Percentiles rank a stretch among this genome's conserved stretches.
Evolutionary conservation across 73 alveolate species (phyloP).

Genomic region (Paraurostyla sp.): DNA sequence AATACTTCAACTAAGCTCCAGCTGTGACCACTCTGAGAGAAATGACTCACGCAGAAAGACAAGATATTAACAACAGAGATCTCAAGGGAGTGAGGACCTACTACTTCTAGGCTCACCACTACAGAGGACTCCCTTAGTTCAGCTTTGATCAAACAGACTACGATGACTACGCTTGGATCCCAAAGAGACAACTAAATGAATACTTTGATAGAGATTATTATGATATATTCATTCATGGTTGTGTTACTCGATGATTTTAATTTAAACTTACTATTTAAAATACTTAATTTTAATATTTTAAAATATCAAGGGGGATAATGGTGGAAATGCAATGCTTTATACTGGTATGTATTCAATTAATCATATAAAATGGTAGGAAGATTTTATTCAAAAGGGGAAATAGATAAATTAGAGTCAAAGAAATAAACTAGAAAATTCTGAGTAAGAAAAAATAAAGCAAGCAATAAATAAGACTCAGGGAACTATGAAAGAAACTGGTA

Average conservation of each 20-base stretch:
- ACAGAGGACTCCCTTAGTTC: conserved; percentile 73
- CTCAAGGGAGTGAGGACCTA: conserved; percentile 77
- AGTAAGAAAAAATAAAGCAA: neutral
- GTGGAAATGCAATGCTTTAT: conserved; percentile 37
- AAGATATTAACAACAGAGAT: conserved; percentile 46
- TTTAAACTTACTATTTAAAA: neutral
- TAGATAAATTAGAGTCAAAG: neutral
- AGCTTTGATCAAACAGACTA: conserved; percentile 51
- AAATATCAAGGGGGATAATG: neutral
- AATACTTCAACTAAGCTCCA: conserved; percentile 47
- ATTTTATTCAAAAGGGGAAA: no score
- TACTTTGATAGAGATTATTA: conserved; percentile 65
- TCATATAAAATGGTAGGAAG: no score
- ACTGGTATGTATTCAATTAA: no score
- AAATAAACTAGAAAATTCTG: neutral
- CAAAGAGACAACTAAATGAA: conserved; percentile 68
- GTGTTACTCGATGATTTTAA: conserved; percentile 29
- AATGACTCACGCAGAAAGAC: conserved; percentile 55
- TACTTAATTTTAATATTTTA: neutral
- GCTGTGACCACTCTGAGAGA: conserved; percentile 67
- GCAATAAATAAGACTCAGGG: no score
- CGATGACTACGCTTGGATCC: conserved; percentile 76
- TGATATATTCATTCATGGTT: conserved; percentile 59
- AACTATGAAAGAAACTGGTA: no score
- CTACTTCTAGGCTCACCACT: conserved; percentile 72